A percentile compares a stretch with the other conserved stretches of the same genome.
phyloP scores from a whole-genome alignment of 1,139 yeast species.

The Lipomyces yarrowii region DNA sequence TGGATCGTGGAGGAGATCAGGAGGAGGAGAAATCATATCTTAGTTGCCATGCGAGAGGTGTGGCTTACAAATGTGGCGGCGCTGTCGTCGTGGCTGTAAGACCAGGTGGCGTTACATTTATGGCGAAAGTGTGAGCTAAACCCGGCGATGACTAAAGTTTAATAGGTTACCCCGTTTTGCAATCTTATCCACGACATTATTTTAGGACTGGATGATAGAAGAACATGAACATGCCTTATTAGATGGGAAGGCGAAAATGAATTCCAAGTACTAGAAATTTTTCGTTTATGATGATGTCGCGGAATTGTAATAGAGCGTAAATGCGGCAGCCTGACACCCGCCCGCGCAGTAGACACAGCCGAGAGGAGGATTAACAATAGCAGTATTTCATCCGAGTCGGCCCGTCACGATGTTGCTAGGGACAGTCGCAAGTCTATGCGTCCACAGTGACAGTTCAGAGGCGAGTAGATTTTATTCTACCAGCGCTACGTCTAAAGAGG shows the following conservation, averaged over 20 bases:
- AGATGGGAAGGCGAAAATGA: too few relatives aligned
- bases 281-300: too few relatives aligned
- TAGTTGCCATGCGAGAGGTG: neutral
- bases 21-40: neutral
- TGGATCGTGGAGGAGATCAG: neutral
- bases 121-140: neutral
- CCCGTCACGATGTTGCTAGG: constrained; percentile 5
- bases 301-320: too few relatives aligned
- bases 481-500: neutral
- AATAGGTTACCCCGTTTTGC: neutral
- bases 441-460: constrained; percentile 5
- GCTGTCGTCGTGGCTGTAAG: neutral
- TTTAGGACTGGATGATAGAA: too few relatives aligned
- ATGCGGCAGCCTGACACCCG: too few relatives aligned
- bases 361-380: too few relatives aligned
- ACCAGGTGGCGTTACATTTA: neutral
- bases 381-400: constrained; percentile 16
- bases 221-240: too few relatives aligned
- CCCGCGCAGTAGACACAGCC: too few relatives aligned
- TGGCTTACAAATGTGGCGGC: constrained; percentile 10
- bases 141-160: neutral
- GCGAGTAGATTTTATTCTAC: neutral
- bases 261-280: too few relatives aligned
- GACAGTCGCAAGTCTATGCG: constrained; percentile 7
- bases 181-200: neutral